These are phyloP conservation scores for Pseudogymnoascus sp. DNA, from an alignment of 2,329 filamentous ascomycete genomes.

Conservation along the genomic window DNA sequence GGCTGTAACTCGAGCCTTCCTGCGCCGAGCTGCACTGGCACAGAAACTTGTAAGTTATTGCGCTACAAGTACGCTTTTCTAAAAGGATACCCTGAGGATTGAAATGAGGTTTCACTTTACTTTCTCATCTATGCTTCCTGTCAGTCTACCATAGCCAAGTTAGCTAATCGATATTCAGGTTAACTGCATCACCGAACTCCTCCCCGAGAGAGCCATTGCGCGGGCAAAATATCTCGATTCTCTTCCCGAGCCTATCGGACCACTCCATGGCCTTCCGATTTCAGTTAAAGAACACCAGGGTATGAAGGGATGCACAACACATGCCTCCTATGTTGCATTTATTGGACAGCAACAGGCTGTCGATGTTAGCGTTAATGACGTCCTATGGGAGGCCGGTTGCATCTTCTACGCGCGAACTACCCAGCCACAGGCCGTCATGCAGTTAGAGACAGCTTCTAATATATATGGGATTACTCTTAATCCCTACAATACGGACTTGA, in stretches of 20 bases:
- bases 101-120: not conserved
- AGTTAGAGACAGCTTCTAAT: constrained; percentile 42
- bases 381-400: constrained; percentile 38
- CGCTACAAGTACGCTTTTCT: not conserved
- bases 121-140: not conserved
- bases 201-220: constrained; percentile 29
- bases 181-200: constrained; percentile 39
- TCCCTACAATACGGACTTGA: constrained; percentile 13
- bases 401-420: constrained; percentile 46
- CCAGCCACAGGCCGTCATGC: constrained; percentile 46
- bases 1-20: constrained; percentile 17
- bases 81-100: not conserved
- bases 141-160: not conserved
- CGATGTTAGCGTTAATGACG: not conserved
- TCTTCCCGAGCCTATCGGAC: constrained; percentile 29
- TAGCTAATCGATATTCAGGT: constrained; percentile 23
- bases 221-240: constrained; percentile 29
- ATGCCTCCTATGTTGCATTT: constrained; percentile 42
- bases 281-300: constrained; percentile 45
- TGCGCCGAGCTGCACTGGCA: constrained; percentile 17
- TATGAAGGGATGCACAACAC: constrained; percentile 39
- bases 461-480: constrained; percentile 40
- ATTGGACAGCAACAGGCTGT: constrained; percentile 29
- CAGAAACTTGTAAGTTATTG: constrained; percentile 18
- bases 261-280: constrained; percentile 40